Evolutionary conservation across 1,139 yeast genomes (phyloP).

Genomic region (Suhomyces bokatorum): DNA sequence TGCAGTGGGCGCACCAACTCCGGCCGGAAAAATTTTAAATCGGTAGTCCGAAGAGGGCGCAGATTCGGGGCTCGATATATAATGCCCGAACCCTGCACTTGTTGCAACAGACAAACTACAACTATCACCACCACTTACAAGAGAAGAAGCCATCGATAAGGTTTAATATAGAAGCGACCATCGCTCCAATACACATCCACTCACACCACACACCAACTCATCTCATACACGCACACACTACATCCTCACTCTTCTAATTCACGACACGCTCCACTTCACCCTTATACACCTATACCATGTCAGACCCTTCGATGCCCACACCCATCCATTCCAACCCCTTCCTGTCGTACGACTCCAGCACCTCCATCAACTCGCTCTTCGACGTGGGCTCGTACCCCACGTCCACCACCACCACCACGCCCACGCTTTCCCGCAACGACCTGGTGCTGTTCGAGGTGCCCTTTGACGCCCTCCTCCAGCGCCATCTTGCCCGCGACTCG

Average conservation of each 20-base stretch:
- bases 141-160: too few relatives aligned
- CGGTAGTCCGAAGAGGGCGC: slow-evolving; percentile 3
- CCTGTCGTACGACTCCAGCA: slow-evolving; percentile 22
- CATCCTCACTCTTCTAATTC: background rate
- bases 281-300: background rate
- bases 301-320: background rate
- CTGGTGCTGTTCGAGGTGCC: slow-evolving; percentile 5
- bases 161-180: too few relatives aligned
- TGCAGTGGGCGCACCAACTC: slow-evolving; percentile 5
- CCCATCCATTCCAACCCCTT: slow-evolving; percentile 1
- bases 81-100: too few relatives aligned
- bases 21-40: slow-evolving; percentile 15
- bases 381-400: slow-evolving; percentile 17
- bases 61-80: background rate
- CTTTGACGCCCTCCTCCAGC: background rate
- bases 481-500: slow-evolving; percentile 13
- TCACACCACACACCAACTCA: too few relatives aligned
- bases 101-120: too few relatives aligned
- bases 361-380: slow-evolving; percentile 32
- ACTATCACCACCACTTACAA: background rate
- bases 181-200: too few relatives aligned
- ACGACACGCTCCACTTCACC: background rate
- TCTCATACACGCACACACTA: too few relatives aligned
- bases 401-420: slow-evolving; percentile 19
- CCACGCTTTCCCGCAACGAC: slow-evolving; percentile 17